Evolutionary conservation across 192 early-diverging fungal genomes (phyloP).

Genomic region (Blastocladiella britannica): DNA sequence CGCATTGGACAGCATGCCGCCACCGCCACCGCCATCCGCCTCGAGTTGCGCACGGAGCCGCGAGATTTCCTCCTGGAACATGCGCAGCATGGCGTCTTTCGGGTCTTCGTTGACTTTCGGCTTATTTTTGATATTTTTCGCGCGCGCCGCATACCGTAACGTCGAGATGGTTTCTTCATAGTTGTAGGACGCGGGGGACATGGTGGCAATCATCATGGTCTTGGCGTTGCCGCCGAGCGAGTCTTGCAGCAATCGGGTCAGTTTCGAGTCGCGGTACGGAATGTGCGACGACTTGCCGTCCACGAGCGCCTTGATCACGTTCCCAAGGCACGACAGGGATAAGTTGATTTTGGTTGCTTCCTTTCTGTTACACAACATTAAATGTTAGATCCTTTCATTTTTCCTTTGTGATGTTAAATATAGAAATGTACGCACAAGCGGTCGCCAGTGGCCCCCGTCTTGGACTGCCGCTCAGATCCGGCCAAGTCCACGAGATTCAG

Average conservation of each 20-base stretch:
- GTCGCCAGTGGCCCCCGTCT: slow-evolving; percentile 30
- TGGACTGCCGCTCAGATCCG: slow-evolving; percentile 34
- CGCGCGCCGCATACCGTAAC: slow-evolving; percentile 36
- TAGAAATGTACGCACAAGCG: not conserved
- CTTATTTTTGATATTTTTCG: slow-evolving; percentile 49
- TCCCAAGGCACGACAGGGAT: slow-evolving; percentile 35
- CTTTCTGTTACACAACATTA: no score
- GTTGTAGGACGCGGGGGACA: slow-evolving; percentile 38
- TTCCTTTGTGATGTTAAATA: slow-evolving; percentile 10
- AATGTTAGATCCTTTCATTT: no score
- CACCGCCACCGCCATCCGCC: slow-evolving; percentile 15
- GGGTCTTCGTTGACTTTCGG: slow-evolving; percentile 50
- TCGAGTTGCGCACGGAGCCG: slow-evolving; percentile 31
- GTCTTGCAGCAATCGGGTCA: slow-evolving; percentile 42
- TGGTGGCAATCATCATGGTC: slow-evolving; percentile 41
- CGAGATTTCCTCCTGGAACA: slow-evolving; percentile 47
- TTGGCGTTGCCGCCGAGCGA: slow-evolving; percentile 42
- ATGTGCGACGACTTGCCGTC: slow-evolving; percentile 36
- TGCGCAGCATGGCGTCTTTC: slow-evolving; percentile 41
- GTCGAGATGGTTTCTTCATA: slow-evolving; percentile 43
- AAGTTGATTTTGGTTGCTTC: slow-evolving; percentile 49
- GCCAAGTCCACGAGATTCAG: slow-evolving; percentile 56
- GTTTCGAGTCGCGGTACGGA: slow-evolving; percentile 40
- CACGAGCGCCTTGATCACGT: slow-evolving; percentile 40
- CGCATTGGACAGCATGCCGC: slow-evolving; percentile 6